Conservation (phyloP, 2,329 filamentous ascomycete species). For the Fusarium miscanthi region DNA sequence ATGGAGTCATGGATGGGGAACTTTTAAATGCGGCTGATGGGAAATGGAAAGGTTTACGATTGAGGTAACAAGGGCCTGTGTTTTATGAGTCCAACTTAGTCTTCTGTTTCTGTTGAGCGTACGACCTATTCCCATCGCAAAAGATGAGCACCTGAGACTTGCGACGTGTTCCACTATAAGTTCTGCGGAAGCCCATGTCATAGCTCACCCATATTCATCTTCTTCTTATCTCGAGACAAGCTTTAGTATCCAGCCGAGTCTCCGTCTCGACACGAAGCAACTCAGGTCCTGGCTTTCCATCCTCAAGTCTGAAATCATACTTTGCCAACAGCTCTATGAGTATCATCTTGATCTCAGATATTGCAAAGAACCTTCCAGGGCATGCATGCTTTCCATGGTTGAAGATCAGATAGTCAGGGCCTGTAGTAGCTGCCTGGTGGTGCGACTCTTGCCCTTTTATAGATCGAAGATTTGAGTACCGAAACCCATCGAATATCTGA, state of each 20-base stretch:
- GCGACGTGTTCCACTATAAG: too few species aligned
- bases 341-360: neutral
- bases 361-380: neutral
- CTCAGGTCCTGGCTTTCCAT: neutral
- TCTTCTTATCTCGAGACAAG: neutral
- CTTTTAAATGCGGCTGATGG: too few species aligned
- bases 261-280: rapidly evolving
- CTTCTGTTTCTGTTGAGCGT: too few species aligned
- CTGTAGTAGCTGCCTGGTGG: neutral
- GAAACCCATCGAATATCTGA: neutral
- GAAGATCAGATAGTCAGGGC: neutral
- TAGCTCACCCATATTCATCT: rapidly evolving
- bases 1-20: neutral
- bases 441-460: neutral
- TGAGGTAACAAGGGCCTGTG: too few species aligned
- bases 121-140: too few species aligned
- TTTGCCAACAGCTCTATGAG: neutral
- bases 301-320: neutral
- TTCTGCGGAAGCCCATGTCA: rapidly evolving
- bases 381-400: neutral
- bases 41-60: too few species aligned
- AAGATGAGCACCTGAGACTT: too few species aligned
- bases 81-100: too few species aligned
- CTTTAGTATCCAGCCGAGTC: neutral
- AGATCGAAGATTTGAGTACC: neutral